A percentile compares a stretch with the other conserved stretches of the same genome.
These are phyloP conservation scores for Choiromyces venosus DNA, from an alignment of 495 filamentous ascomycete species.

Conservation along the genomic window DNA sequence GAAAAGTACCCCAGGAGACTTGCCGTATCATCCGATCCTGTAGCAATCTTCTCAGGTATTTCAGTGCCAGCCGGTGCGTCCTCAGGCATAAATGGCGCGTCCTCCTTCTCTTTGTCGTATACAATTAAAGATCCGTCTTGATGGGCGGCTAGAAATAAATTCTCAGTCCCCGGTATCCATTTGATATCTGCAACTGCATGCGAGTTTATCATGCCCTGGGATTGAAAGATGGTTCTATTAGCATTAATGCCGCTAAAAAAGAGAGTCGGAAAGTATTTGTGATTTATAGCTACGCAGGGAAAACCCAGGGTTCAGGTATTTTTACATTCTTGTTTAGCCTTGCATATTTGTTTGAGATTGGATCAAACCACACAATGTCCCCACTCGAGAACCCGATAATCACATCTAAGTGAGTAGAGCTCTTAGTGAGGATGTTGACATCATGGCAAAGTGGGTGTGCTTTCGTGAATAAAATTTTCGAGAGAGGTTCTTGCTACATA, in stretches of 20 bases:
- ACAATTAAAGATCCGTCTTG: constrained; percentile 90
- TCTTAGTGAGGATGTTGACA: constrained; percentile 78
- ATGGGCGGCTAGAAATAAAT: constrained; percentile 86
- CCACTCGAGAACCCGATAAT: constrained; percentile 93
- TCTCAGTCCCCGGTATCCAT: constrained; percentile 93
- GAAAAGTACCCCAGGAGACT: constrained; percentile 34
- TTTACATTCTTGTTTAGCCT: constrained; percentile 90
- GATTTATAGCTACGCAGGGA: background rate
- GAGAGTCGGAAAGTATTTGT: background rate
- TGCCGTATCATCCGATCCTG: constrained; percentile 15
- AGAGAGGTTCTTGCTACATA: constrained; percentile 70
- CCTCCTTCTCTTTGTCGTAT: constrained; percentile 98
- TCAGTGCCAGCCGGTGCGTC: constrained; percentile 36
- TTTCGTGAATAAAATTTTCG: constrained; percentile 93
- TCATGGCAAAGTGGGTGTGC: constrained; percentile 94
- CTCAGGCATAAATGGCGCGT: constrained; percentile 66
- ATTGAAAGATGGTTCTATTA: constrained; percentile 5
- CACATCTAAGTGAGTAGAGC: constrained; percentile 71
- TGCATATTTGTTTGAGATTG: constrained; percentile 90
- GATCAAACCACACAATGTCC: constrained; percentile 98
- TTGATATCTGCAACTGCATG: constrained; percentile 79
- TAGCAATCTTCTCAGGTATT: constrained; percentile 17
- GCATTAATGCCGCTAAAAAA: background rate
- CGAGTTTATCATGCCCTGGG: constrained; percentile 72
- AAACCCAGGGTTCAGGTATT: background rate